phyloP scores from a whole-genome alignment of 768 basidiomycete species.

The Harrya chromipes region DNA sequence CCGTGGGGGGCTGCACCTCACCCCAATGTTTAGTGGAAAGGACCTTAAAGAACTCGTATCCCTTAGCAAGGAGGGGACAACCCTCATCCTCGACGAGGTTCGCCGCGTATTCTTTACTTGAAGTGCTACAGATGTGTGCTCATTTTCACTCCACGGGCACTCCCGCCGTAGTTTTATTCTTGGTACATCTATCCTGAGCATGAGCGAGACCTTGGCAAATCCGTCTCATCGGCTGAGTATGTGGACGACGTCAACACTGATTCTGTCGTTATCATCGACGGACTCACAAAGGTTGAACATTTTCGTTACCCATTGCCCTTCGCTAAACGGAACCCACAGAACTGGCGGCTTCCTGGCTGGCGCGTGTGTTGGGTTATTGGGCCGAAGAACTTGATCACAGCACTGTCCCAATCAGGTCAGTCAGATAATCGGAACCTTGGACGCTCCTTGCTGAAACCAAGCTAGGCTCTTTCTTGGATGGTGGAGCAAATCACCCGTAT shows the following conservation, averaged over 20 bases:
- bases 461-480: conserved; percentile 84
- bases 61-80: conserved; percentile 73
- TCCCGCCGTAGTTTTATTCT: conserved; percentile 69
- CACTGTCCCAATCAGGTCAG: conserved; percentile 83
- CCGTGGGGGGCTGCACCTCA: conserved; percentile 8
- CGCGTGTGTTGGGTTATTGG: conserved; percentile 92
- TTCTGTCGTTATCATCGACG: conserved; percentile 82
- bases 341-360: conserved; percentile 96
- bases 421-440: background rate
- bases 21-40: conserved; percentile 49
- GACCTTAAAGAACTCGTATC: conserved; percentile 79
- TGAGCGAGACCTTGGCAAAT: conserved; percentile 68
- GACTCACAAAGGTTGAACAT: conserved; percentile 75
- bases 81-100: conserved; percentile 83
- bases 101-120: conserved; percentile 3
- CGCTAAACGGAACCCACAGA: conserved; percentile 45
- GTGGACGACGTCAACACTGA: conserved; percentile 88
- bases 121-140: background rate
- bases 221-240: conserved; percentile 79
- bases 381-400: conserved; percentile 83
- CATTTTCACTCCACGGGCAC: background rate
- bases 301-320: background rate
- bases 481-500: conserved; percentile 91
- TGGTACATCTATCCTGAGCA: conserved; percentile 92
- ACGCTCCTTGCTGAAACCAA: background rate